Conservation (phyloP, 2,329 filamentous ascomycete species). For the Exophiala viscosa region DNA sequence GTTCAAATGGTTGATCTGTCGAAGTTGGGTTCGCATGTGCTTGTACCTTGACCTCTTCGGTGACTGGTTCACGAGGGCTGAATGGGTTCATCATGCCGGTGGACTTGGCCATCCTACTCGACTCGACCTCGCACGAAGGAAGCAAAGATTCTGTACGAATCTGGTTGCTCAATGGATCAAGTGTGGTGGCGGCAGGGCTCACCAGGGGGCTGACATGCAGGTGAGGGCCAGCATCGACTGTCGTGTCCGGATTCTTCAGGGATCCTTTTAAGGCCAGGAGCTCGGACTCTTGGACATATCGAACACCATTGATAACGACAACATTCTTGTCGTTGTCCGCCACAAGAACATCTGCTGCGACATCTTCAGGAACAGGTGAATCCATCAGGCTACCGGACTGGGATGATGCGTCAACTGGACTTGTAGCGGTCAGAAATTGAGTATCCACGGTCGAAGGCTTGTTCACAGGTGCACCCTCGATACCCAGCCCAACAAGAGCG, state of each 20-base stretch:
- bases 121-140: background rate
- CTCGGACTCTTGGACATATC: slow-evolving; percentile 11
- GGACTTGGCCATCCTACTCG: background rate
- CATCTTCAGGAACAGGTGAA: slow-evolving; percentile 14
- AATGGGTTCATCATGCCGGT: slow-evolving; percentile 12
- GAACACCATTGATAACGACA: slow-evolving; percentile 8
- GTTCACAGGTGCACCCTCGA: background rate
- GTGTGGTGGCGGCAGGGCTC: too few relatives aligned
- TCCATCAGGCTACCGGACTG: slow-evolving; percentile 11
- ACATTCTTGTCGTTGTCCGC: slow-evolving; percentile 2
- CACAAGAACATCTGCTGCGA: slow-evolving; percentile 4
- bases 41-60: background rate
- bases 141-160: background rate
- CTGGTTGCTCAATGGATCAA: too few relatives aligned
- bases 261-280: slow-evolving; percentile 4
- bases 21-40: background rate
- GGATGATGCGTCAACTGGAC: background rate
- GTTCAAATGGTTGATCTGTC: background rate
- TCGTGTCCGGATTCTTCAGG: background rate
- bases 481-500: slow-evolving; percentile 16
- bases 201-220: background rate
- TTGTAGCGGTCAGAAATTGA: background rate
- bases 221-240: background rate
- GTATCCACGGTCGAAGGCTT: background rate
- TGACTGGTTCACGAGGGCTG: slow-evolving; percentile 7